Evolutionary conservation across 2,329 filamentous ascomycete genomes (phyloP), one percentile per base, ranked within the genome.

Genomic region (Ilyonectria robusta): DNA sequence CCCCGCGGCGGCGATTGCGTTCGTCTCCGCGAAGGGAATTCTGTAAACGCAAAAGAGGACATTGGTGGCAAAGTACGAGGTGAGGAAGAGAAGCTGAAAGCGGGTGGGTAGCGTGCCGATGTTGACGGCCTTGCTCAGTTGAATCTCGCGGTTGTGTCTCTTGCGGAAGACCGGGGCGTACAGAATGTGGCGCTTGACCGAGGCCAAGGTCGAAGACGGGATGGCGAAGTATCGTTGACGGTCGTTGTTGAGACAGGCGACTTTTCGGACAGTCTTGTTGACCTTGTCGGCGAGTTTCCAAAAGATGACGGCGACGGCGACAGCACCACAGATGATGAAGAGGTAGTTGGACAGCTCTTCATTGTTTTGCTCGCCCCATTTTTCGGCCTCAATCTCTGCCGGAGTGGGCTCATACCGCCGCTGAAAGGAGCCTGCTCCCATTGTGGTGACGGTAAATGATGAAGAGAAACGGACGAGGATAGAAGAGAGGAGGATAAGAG

Each of bases 211-310:
- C 15, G 78, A 72, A 7, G 84, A 84, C 6, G 92, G 87, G 26
- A 84, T 83, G 51, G 91, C 87, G 78, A 95, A 97, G 83, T 94
- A 97, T 67, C 88, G 86, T 79, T 97, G 94, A 1, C 86, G 91
- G 70, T 93, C 92, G 82, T 94, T 94, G 82, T 88, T 91, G 71
- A 97, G 87, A 76, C 91, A 94, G 47, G 92, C 87, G 50, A 97
- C 85, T 29, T 88, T 91, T 70, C 94, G 89, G 42, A 95, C 84
- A 76, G 96, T 92, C 72, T 87, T 89, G 65, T 88, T 84, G 63
- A 92, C 81, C 61, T 87, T 85, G 57, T 89, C 85, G 61, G 84
- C 81, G 69, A 91, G 79, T 68, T 92, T 89, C 88, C 93, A 95
- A 69, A 91, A 73, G 70, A 93, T 85, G 73, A 95, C 84, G 56